phyloP scores from a whole-genome alignment of 108 stramenopile genomes.

The Skeletonema costatum region DNA sequence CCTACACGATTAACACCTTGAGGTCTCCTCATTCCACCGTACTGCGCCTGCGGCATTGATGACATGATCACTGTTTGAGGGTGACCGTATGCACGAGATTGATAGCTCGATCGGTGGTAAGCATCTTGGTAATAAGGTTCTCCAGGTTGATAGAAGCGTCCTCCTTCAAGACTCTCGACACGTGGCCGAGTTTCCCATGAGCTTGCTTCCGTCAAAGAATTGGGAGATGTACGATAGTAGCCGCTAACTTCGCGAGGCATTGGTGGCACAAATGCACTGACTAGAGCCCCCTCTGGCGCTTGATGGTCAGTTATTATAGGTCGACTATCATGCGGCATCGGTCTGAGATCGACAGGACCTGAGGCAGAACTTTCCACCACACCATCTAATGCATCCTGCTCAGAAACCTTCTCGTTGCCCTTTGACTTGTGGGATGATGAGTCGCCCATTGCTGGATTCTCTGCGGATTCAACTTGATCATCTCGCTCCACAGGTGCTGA shows the following conservation, averaged over 20 bases:
- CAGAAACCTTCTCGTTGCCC: not conserved
- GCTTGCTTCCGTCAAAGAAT: not conserved
- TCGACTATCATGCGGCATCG: not conserved
- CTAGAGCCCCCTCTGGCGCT: not conserved
- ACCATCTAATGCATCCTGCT: not conserved
- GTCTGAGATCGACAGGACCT: not conserved
- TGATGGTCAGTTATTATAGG: not conserved
- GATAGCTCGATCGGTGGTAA: not conserved
- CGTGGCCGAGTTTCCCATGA: not conserved
- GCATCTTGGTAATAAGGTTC: constrained; percentile 6
- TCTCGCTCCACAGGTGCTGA: not conserved
- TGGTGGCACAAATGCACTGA: not conserved
- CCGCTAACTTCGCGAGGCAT: not conserved
- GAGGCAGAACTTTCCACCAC: not conserved
- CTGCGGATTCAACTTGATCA: not conserved
- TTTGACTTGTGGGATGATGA: not conserved
- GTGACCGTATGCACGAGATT: not conserved
- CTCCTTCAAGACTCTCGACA: not conserved
- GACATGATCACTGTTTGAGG: not conserved
- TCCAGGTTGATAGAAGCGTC: not conserved
- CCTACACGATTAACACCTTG: constrained; percentile 63
- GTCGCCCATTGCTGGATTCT: not conserved
- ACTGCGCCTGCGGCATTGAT: not conserved
- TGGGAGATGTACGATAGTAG: not conserved
- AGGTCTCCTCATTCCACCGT: not conserved